Conservation (phyloP, 345 rosid genomes). For the Pelargonium nanum region DNA sequence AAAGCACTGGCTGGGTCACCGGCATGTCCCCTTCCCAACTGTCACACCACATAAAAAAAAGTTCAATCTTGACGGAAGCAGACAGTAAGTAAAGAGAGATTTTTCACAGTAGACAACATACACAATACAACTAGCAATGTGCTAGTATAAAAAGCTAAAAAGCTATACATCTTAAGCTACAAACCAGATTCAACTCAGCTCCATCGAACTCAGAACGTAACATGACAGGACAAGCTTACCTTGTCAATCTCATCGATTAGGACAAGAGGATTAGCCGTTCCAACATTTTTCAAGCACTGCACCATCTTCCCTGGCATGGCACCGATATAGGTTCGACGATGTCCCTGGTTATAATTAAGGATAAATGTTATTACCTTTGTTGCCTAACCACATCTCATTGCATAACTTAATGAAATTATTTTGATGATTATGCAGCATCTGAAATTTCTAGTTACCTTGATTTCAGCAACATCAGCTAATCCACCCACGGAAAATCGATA, state of each 20-base stretch:
- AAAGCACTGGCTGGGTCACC: conserved; percentile 99
- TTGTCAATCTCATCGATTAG: conserved; percentile 98
- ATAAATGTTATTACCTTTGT: neutral
- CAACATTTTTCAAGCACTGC: conserved; percentile 95
- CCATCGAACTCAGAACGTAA: neutral
- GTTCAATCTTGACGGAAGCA: no score
- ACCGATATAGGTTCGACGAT: conserved; percentile 96
- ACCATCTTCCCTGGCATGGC: conserved; percentile 99
- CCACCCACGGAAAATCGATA: conserved; percentile 99
- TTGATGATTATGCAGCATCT: neutral
- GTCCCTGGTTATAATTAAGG: conserved; percentile 49
- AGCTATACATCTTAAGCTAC: neutral
- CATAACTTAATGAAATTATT: no score
- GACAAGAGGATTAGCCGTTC: conserved; percentile 97
- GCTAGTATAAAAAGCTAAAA: neutral
- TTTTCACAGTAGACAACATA: no score
- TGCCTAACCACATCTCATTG: neutral
- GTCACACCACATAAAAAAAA: conserved; percentile 16
- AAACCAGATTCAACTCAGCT: no score
- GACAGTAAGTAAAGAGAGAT: no score
- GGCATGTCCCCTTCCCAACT: conserved; percentile 95
- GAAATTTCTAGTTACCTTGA: conserved; percentile 51
- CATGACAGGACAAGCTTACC: conserved; percentile 28
- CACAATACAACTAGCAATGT: no score
- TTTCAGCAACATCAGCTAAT: conserved; percentile 95